phyloP scores from a whole-genome alignment of 257 asterid genomes.

The Lycium ferocissimum region DNA sequence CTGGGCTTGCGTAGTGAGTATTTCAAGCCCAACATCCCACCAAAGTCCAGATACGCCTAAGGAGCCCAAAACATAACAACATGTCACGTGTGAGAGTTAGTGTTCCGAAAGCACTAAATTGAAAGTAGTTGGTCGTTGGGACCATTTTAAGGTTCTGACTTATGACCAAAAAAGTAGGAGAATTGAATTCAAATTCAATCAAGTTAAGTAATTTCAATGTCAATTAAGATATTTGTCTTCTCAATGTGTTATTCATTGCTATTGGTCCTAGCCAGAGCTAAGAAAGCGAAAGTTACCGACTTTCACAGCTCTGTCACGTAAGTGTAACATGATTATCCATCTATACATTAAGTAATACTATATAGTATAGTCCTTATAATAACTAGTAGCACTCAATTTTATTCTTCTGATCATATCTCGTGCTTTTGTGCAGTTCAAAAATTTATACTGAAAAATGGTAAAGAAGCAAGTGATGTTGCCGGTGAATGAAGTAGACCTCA shows the following conservation, averaged over 20 bases:
- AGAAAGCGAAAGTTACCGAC: not conserved
- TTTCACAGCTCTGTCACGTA: not conserved
- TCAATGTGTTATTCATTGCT: not conserved
- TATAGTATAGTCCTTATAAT: not conserved
- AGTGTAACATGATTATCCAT: not conserved
- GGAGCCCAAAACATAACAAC: not conserved
- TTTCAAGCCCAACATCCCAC: not conserved
- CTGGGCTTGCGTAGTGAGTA: not conserved
- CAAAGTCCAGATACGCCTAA: not conserved
- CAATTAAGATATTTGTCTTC: no score
- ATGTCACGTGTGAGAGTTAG: no score
- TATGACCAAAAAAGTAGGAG: not conserved
- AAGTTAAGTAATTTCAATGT: not conserved
- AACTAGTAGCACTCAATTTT: not conserved
- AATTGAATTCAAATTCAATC: not conserved
- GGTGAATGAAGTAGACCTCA: constrained; percentile 28
- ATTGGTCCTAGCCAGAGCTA: not conserved
- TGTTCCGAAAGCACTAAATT: no score
- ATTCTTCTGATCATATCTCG: not conserved
- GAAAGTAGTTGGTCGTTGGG: not conserved
- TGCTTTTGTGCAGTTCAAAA: constrained; percentile 13
- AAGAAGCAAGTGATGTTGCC: constrained; percentile 28
- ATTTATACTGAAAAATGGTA: constrained; percentile 4
- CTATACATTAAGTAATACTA: no score
- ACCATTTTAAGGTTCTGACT: no score